A percentile compares a stretch with the other conserved stretches of the same genome.
These are phyloP conservation scores for Blastocladiella emersonii DNA, from an alignment of 371 early-diverging fungal species.

Conservation along the genomic window DNA sequence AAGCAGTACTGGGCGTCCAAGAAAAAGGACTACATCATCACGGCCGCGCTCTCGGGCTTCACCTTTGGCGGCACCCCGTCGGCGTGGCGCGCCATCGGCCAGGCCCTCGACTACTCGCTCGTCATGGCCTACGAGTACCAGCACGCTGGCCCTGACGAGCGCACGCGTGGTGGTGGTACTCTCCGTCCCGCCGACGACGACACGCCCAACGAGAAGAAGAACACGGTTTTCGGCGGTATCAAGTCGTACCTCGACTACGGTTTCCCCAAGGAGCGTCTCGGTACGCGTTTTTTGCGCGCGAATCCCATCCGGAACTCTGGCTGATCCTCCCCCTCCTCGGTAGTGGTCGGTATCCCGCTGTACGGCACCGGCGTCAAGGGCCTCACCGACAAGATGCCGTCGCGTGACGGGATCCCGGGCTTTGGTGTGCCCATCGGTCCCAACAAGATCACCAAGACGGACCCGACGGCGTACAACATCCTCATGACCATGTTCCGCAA, in stretches of 20 bases:
- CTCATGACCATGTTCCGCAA: neutral
- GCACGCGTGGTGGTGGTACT: neutral
- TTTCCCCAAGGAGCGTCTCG: too few species aligned
- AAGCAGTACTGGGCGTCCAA: neutral
- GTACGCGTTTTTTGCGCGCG: neutral
- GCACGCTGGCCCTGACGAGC: neutral
- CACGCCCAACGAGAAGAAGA: neutral
- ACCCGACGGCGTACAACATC: neutral
- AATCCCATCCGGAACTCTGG: neutral
- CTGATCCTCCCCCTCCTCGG: too few species aligned
- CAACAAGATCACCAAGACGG: neutral
- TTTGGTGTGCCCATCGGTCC: neutral
- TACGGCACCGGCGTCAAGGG: neutral
- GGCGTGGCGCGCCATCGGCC: neutral
- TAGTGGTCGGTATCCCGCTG: constrained; percentile 1
- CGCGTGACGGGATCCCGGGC: neutral
- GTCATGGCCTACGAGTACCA: constrained; percentile 6
- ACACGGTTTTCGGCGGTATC: too few species aligned
- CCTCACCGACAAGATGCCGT: neutral
- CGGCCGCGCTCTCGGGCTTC: neutral
- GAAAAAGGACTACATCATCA: neutral
- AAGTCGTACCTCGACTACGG: neutral
- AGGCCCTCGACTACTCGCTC: neutral
- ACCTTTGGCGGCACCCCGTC: neutral
- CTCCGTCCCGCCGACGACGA: neutral